Evolutionary conservation across 352 stramenopile species (phyloP), one percentile per base, ranked within the genome.

Genomic region (Discostella stelligera): DNA sequence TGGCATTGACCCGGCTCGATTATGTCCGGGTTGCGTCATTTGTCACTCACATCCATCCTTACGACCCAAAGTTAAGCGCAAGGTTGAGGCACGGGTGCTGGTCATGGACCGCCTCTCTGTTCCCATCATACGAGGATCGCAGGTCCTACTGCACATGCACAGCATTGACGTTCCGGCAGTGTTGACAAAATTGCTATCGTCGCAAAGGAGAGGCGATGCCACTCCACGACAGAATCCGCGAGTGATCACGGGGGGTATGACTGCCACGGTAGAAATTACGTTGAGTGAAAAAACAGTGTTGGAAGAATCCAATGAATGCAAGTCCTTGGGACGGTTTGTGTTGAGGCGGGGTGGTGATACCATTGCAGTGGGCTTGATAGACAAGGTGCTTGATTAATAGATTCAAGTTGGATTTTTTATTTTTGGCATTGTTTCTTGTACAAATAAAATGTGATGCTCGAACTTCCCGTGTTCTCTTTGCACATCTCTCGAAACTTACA

Each of bases 131-230:
- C 83, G 89, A 39, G 90, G 90, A 44, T 87, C 88, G 8, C 80
- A 89, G 59, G 89, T 91, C 10, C 66, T 93, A 49, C 84, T 94
- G 52, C 90, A 95, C 61, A 91, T 95, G 85, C 88, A 94, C 66
- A 87, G 79, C 64, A 79, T 95, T 49, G 89, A 94, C 77, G 79
- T 93, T 20, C 85, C 85, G 18, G 84, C 87, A 9, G 76, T 86
- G 20, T 41, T 91, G 30, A 89, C 66, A 32, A 90, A 82, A 53
- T 74, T 94, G 10, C 39, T 89, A 60, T 77, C 73, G 10, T 48
- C 82, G 10, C 58, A 77, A 27, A 89, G 85, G 37, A 50, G 75
- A 5, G 80, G 76, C 56, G 68, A 72, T 44, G 20, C 44, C 0
- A 64, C 30, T 46, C 52, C 71, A 54, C 18, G 59, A 72, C 32